Evolutionary conservation across 169 alveolate genomes (phyloP), one percentile per base, ranked within the genome.

Genomic region (Pseudocohnilembus persalinus): DNA sequence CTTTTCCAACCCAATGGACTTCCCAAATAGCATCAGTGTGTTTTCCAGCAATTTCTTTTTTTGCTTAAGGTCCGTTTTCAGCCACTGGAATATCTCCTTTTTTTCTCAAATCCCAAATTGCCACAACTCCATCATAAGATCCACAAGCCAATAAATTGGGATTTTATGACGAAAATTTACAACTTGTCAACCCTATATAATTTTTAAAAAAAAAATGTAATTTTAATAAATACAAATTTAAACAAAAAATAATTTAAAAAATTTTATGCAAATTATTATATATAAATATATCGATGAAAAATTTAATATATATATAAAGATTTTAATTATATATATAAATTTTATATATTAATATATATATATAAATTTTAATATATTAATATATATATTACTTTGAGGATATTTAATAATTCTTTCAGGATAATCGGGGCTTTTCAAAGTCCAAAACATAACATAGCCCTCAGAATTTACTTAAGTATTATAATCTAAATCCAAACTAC

Each of bases 11-110:
- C 99, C 99, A 97, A 81, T 94, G 89, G 31, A 97, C 93, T 92
- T 97, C 99, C 98, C 99, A 97, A 68, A 97, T 97, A 65, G 96
- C 93, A 89, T 97, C 99, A 34, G 97, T 95, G 90, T 97, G 99
- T 87, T 94, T 94, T 81, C 94, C 96, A 73, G 93, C 94, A 34
- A 92, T 84, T 78, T 94, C 96, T 27, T 92, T 89, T 49, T 49
- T 49, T 20, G 68, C 4, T 11, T 49, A 4, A 49, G 68, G 20
- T 49, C 31, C 93, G 83, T 84, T 86, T 63, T 93, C 96, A 65
- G 95, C 96, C 16, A 94, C 88, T 20, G 99, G 99, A 81, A 91
- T 91, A 77, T 91, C 92, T 72, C 88, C 88, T 63, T 91, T 90
- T 81, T 85, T 85, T 65, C 97, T 95, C 73, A 95, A 89, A 89